Base-by-base conservation (phyloP, 352 stramenopile species). In the Blastocystis sp. region DNA sequence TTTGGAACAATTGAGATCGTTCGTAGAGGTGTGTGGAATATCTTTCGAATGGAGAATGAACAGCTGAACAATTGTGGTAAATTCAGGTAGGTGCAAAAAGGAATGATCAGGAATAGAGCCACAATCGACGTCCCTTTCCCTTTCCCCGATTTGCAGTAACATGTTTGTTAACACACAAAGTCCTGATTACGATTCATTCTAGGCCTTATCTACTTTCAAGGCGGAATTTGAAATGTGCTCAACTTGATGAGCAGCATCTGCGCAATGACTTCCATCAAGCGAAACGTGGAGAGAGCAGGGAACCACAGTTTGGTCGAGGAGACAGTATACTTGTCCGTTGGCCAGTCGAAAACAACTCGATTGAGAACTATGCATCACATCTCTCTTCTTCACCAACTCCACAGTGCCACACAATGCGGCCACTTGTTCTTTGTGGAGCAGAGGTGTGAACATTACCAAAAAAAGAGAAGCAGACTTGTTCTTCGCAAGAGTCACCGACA, bases 41-140 rank as follows among this genome's bases (percentile, higher is more conserved):
- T 85, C 56, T 85, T 85, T 53, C 73, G 73, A 66, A 85, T 85
- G 73, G 73, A 85, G 26, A 85, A 85, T 20, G 73, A 85, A 43
- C 73, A 85, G 30, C 43, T 85, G 50, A 85, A 85, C 41, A 85
- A 85, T 55, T 85, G 73, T 30, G 73, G 73, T 69, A 85, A 85
- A 37, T 89, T 89, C 50, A 89, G 78, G 78, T 89, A 43, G 0
- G n/a, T 59, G 43, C 76, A 18, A 1, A 3, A 9, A 6, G 16
- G 18, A 13, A 30, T 8, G 7, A 26, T 79, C 16, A 79, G 9
- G 18, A 18, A 65, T 89, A 89, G 78, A 89, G 78, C 78, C 11
- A 79, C 66, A 18, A 53, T 89, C 41, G 78, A 89, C 37, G 78
- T 89, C 20, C 78, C 78, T 64, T 43, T 89, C 39, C 78, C 78